phyloP scores from a whole-genome alignment of 2,329 filamentous ascomycete species.

The Phoma sp. region DNA sequence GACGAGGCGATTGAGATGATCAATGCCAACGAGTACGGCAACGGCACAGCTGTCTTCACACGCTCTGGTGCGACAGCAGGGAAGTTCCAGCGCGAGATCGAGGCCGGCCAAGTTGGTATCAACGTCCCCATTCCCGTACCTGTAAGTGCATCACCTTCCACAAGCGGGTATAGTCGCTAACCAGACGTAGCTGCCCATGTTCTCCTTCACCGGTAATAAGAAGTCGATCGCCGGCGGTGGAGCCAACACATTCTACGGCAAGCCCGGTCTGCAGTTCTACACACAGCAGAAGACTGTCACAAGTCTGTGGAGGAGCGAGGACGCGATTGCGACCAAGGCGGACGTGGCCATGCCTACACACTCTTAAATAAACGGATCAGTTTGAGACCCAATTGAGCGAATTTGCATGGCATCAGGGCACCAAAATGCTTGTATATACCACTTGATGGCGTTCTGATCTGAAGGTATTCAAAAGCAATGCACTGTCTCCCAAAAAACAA shows the following conservation, averaged over 20 bases:
- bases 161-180: slow-evolving; percentile 12
- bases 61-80: slow-evolving; percentile 76
- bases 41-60: slow-evolving; percentile 86
- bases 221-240: slow-evolving; percentile 90
- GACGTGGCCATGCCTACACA: slow-evolving; percentile 86
- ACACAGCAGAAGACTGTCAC: slow-evolving; percentile 99
- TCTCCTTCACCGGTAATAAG: slow-evolving; percentile 73
- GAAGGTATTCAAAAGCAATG: slow-evolving; percentile 2
- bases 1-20: slow-evolving; percentile 82
- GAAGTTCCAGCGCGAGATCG: slow-evolving; percentile 78
- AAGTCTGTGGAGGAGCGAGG: slow-evolving; percentile 83
- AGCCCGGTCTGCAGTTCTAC: slow-evolving; percentile 90
- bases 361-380: background rate
- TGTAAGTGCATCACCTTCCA: slow-evolving; percentile 29
- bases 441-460: background rate
- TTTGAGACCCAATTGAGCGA: background rate
- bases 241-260: slow-evolving; percentile 93
- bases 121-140: slow-evolving; percentile 78
- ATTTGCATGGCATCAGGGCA: background rate
- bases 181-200: slow-evolving; percentile 59
- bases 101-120: slow-evolving; percentile 85
- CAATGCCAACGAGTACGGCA: slow-evolving; percentile 86
- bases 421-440: slow-evolving; percentile 4
- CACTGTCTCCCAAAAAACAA: background rate
- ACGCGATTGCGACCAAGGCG: slow-evolving; percentile 84